Base-by-base conservation (phyloP, 2,329 filamentous ascomycete genomes). In the Zasmidium citrigriseum region DNA sequence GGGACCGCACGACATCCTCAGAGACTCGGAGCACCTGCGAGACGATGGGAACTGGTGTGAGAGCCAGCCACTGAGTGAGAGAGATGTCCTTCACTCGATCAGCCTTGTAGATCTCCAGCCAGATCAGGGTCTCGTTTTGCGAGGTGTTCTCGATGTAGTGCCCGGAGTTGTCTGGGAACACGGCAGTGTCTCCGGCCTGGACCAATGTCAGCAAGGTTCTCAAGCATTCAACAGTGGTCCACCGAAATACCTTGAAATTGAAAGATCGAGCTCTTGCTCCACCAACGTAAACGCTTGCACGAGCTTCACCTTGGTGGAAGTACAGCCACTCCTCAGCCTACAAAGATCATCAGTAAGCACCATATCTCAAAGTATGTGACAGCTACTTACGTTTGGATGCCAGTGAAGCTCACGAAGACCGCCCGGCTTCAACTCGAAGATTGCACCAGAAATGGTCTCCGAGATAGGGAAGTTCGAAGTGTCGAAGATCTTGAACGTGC, bases 111-210 rank as follows among this genome's bases (percentile, higher is more conserved):
- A 89, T 82, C 70, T 89, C 87, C 25, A 89, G 82, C 83, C 84
- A 89, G 3, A 86, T 78, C 3, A 90, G 76, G 51, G 87, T 84
- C 60, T 89, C 84, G 0, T 80, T 83, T 1, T 84, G 76, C 0
- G 84, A 87, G 0, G 82, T 86, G 69, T 89, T 90, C 64, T 89
- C 86, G 57, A 90, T 86, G 65, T 89, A 89, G 65, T 89, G 87
- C 0, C 86, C 77, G 72, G 25, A 79, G 70, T 89, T 89, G 62
- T 88, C 86, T 0, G 86, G 86, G 71, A 89, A 89, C 0, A 85
- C 85, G 9, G 82, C 86, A 2, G 85, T 88, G 61, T 90, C 87
- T n/a, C 87, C 86, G 3, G 85, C 80, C 1, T n/a, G n/a, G n/a
- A n/a, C n/a, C n/a, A n/a, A n/a, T n/a, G n/a, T n/a, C n/a, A n/a